Base-by-base conservation (phyloP, 2,329 filamentous ascomycete species). In the Verticillium klebahnii region DNA sequence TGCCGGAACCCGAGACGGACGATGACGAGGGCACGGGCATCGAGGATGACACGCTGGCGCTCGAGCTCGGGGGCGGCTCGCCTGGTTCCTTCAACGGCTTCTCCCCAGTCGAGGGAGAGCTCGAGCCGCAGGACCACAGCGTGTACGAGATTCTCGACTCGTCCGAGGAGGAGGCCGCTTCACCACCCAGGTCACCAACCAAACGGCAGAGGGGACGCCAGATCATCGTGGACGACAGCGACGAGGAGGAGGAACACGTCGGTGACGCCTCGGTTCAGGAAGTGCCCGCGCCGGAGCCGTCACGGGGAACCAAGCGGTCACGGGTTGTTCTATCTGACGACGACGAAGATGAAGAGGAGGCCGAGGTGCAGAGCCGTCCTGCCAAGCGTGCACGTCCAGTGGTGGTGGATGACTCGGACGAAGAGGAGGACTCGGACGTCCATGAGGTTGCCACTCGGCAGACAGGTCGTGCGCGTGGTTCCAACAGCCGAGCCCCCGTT, bases 1-100 rank as follows among this genome's bases (percentile, higher is more conserved):
- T 75, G 14, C 61, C 60, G 1, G 60, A 64, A 2, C 60, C 62
- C 6, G 64, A 64, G 17, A 62, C 64, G 2, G 64, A 64, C 5
- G 64, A 65, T 11, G 63, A 65, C 3, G 61, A 61, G 3, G 63
- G 63, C 6, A 60, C 57, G 0, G 63, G 60, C 0, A 59, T 66
- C 23, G 57, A 52, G 1, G 19, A 54, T 1, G 32, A 14, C 11
- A 58, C 57, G 25, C 57, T 58, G 37, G 56, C 62, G 12, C 2
- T 34, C 2, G 50, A 36, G 36, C 31, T 14, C 2, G 39, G 29
- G 8, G 58, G 32, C 12, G 60, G 58, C 1, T 32, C 58, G 6
- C 60, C 64, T 14, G 60, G 58, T 2, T 60, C 62, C 3, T 60
- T 32, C 23, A 25, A 8, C n/a, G 54, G 31, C 5, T 34, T 56